Evolutionary conservation across 2,329 filamentous ascomycete genomes (phyloP), one percentile per base, ranked within the genome.

Genomic region (Neofusicoccum parvum): DNA sequence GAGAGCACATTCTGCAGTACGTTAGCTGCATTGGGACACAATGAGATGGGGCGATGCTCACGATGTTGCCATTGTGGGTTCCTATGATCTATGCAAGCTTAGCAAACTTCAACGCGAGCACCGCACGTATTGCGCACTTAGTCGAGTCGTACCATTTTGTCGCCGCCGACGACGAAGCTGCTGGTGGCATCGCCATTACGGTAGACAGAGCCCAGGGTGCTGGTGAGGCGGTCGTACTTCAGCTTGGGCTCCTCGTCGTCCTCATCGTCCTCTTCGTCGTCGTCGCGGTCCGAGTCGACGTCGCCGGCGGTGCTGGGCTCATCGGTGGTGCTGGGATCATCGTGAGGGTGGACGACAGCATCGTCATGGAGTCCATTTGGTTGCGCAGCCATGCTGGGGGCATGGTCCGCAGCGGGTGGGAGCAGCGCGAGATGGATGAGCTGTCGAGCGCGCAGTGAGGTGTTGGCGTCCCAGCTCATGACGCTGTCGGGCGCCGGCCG

Each of bases 41-140:
- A 1, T n/a, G 11, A 5, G 37, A 32, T 48, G 32, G 17, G 37
- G 17, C n/a, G n/a, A 58, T 54, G 81, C 90, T 83, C 84, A 96
- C 92, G 73, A 98, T 94, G 73, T 95, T 97, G 72, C 95, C 95
- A 80, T 96, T 97, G 78, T 99, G 94, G 37, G 95, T 97, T 70
- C 94, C 95, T 71, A 96, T 84, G 68, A 97, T 90, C 91, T 94
- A 79, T 56, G 69, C 66, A 69, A 53, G 68, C 62, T 68, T 78
- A 73, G 67, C 67, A 70, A 71, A 79, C 70, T 69, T 92, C 92
- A 65, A 62, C 46, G 15, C 10, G 17, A 27, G 87, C 91, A 76
- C 46, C 70, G 64, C 36, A 69, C 56, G 67, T 68, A 62, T 58
- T 58, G n/a, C 45, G 37, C 60, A 45, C 67, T 17, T 32, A 23